Base-by-base conservation (phyloP, 331 rosid species). In the Malus hybrid region DNA sequence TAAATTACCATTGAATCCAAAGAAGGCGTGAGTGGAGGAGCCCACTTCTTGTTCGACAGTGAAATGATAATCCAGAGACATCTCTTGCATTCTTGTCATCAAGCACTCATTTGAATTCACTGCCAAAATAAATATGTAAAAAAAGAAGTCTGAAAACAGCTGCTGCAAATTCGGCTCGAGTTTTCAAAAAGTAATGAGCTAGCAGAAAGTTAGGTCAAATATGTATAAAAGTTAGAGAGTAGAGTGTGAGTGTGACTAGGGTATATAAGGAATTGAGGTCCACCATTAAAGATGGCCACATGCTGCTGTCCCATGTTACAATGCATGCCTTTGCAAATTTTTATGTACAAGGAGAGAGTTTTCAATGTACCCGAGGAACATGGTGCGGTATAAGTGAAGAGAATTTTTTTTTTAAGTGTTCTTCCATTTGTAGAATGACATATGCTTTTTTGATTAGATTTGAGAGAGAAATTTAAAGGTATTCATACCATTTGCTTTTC, bases 81-180 rank as follows among this genome's bases (percentile, higher is more conserved):
- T 94, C 80, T 94, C 97, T 90, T 94, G 99, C 90, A 94, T 90
- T 78, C 99, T 90, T 27, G 99, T 94, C 99, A 94, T 92, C 86
- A 94, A 80, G 81, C 99, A 94, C 86, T 94, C 99, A 72, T 94
- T 83, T 3, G 96, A 19, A 73, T 94, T 94, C 79, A 94, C 99
- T 94, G 89, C 65, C 71, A 29, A 73, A 57, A 20, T 2, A 10
- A 54, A 16, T 5, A 31, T 18, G 24, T 10, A 27, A 28, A 7
- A 76, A 80, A 14, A 10, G 16, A 20, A 22, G 56, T 73, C 59
- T 39, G 67, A 5, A 60, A 39, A 36, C 57, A 36, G 59, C 69
- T 5, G 27, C 59, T 54, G 20, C 20, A 54, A 19, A 39, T 10
- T 73, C 39, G 16, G 42, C 68, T 5, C 2, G n/a, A 24, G 39